Evolutionary conservation across 768 basidiomycete genomes (phyloP).

Genomic region (Tephrocybe sp.): DNA sequence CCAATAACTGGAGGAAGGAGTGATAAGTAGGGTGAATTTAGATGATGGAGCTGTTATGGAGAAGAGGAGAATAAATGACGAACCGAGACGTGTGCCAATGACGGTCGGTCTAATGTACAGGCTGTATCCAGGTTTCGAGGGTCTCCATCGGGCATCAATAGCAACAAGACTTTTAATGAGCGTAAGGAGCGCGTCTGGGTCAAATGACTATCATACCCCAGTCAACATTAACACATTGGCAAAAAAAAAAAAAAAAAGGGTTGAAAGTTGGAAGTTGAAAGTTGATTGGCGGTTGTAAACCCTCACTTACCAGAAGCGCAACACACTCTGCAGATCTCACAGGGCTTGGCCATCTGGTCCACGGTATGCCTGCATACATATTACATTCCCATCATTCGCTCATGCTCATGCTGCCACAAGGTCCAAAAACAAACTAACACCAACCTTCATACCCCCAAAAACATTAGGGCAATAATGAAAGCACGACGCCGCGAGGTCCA

Average conservation of each 20-base stretch:
- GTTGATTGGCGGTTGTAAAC: too few species aligned
- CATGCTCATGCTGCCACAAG: too few species aligned
- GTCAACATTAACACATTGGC: too few species aligned
- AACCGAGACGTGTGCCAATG: slow-evolving; percentile 49
- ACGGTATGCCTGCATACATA: slow-evolving; percentile 62
- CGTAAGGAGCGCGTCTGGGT: slow-evolving; percentile 61
- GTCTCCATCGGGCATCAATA: slow-evolving; percentile 85
- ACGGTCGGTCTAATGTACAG: slow-evolving; percentile 86
- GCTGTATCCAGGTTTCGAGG: slow-evolving; percentile 65
- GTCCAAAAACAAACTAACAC: too few species aligned
- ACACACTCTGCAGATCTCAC: slow-evolving; percentile 64
- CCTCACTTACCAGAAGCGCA: slow-evolving; percentile 59
- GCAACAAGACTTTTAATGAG: slow-evolving; percentile 74
- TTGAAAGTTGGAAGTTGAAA: too few species aligned
- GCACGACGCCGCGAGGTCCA: slow-evolving; percentile 74
- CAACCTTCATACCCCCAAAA: slow-evolving; percentile 90
- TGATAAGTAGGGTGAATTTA: too few species aligned
- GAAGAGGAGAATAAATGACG: slow-evolving; percentile 11
- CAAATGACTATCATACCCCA: slow-evolving; percentile 61
- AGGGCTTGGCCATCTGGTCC: slow-evolving; percentile 72
- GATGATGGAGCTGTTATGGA: slow-evolving; percentile 40
- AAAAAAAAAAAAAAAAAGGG: too few species aligned
- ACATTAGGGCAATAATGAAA: slow-evolving; percentile 85
- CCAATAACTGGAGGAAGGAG: slow-evolving; percentile 42
- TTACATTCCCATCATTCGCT: too few species aligned